Evolutionary conservation across 345 rosid species (phyloP).

Genomic region (Euphorbia lathyris): DNA sequence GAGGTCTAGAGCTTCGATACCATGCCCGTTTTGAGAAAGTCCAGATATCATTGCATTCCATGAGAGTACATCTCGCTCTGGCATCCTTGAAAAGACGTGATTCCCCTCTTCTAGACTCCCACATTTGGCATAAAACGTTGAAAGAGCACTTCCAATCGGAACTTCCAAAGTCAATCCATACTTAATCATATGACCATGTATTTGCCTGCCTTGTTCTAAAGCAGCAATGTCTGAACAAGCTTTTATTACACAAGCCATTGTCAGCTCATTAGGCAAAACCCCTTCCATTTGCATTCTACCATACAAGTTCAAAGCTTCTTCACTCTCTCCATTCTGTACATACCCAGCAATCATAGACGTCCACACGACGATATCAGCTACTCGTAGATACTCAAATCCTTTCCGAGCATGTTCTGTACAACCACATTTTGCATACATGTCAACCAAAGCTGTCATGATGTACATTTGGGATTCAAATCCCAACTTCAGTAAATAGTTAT

Average conservation of each 20-base stretch:
- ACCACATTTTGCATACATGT: constrained; percentile 34
- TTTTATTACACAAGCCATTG: constrained; percentile 29
- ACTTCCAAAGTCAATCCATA: constrained; percentile 16
- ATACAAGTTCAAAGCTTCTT: constrained; percentile 26
- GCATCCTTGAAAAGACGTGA: constrained; percentile 21
- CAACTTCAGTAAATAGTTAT: constrained; percentile 54
- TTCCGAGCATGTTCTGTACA: constrained; percentile 17
- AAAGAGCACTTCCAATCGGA: constrained; percentile 28
- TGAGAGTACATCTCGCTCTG: constrained; percentile 21
- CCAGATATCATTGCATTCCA: constrained; percentile 38
- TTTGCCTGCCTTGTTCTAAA: constrained; percentile 30
- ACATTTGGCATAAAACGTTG: constrained; percentile 32
- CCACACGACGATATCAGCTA: constrained; percentile 28
- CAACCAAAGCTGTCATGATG: constrained; percentile 42
- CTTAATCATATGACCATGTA: constrained; percentile 26
- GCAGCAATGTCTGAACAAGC: constrained; percentile 29
- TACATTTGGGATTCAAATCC: constrained; percentile 62
- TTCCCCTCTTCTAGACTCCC: constrained; percentile 24
- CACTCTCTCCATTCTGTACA: constrained; percentile 27
- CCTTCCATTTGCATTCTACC: constrained; percentile 25
- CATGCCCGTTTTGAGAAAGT: constrained; percentile 28
- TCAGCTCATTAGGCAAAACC: constrained; percentile 30
- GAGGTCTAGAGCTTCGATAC: constrained; percentile 29
- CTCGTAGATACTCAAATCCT: constrained; percentile 18
- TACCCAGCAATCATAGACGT: constrained; percentile 34